phyloP scores from a whole-genome alignment of 1,139 yeast genomes.

The Barnettozyma hawaiiensis region DNA sequence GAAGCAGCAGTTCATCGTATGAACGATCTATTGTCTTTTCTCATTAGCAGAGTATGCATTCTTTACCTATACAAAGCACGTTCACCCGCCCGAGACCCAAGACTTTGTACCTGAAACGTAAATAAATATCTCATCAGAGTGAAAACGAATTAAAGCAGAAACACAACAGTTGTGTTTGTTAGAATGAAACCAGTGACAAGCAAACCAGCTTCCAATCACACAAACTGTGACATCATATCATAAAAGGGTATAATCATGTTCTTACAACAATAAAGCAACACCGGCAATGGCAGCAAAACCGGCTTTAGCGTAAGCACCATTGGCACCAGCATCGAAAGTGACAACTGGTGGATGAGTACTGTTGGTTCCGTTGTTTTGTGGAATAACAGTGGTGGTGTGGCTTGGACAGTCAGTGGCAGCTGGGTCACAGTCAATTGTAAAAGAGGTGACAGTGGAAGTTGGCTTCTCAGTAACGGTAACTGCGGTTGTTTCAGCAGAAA shows the following conservation, averaged over 20 bases:
- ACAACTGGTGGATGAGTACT: constrained; percentile 26
- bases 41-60: not conserved
- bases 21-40: too few species aligned
- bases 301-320: constrained; percentile 27
- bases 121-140: not conserved
- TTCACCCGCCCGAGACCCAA: not conserved
- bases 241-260: not conserved
- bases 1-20: too few species aligned
- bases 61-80: not conserved
- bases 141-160: not conserved
- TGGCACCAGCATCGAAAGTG: constrained; percentile 34
- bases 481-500: not conserved
- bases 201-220: not conserved
- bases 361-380: constrained; percentile 17
- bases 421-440: constrained; percentile 6
- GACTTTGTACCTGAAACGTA: not conserved
- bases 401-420: constrained; percentile 7
- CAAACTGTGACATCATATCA: not conserved
- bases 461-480: not conserved
- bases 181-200: not conserved
- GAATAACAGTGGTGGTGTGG: not conserved
- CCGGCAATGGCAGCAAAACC: constrained; percentile 37
- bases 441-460: constrained; percentile 1
- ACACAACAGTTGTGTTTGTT: too few species aligned
- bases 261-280: constrained; percentile 28